These are phyloP conservation scores for Dictyostelium firmibasis DNA, from an alignment of 78 protist species.

Conservation along the genomic window DNA sequence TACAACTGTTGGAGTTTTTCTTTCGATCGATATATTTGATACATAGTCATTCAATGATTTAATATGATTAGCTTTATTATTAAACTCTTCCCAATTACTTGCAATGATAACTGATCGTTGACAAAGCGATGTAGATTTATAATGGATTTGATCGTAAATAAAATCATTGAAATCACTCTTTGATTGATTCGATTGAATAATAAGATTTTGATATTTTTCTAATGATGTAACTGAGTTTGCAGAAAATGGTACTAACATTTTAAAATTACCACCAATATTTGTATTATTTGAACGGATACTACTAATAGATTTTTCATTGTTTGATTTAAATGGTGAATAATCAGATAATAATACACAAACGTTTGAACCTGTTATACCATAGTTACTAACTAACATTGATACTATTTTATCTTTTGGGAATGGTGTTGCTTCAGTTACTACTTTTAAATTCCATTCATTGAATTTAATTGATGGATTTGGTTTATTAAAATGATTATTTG, in stretches of 20 bases:
- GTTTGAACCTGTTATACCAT: conserved; percentile 91
- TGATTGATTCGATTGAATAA: no score
- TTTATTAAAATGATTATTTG: conserved; percentile 49
- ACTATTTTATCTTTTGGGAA: conserved; percentile 6
- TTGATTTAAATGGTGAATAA: no score
- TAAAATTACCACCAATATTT: background rate
- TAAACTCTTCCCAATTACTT: conserved; percentile 17
- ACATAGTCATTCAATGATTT: background rate
- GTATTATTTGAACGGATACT: no score
- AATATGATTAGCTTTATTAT: background rate
- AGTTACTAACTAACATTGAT: conserved; percentile 54
- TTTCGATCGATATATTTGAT: background rate
- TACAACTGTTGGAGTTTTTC: background rate
- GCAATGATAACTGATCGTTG: background rate
- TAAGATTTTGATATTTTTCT: no score
- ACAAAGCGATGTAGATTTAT: background rate
- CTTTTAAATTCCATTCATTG: no score
- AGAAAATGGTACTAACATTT: conserved; percentile 8
- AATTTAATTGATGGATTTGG: no score
- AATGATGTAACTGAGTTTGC: no score
- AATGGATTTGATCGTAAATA: background rate
- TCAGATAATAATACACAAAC: conserved; percentile 18
- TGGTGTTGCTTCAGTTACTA: background rate
- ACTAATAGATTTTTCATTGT: no score
- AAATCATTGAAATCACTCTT: conserved; percentile 6